A percentile compares a stretch with the other conserved stretches of the same genome.
Evolutionary conservation across 306 rosid genomes (phyloP).

Genomic region (Dryas drummondii): DNA sequence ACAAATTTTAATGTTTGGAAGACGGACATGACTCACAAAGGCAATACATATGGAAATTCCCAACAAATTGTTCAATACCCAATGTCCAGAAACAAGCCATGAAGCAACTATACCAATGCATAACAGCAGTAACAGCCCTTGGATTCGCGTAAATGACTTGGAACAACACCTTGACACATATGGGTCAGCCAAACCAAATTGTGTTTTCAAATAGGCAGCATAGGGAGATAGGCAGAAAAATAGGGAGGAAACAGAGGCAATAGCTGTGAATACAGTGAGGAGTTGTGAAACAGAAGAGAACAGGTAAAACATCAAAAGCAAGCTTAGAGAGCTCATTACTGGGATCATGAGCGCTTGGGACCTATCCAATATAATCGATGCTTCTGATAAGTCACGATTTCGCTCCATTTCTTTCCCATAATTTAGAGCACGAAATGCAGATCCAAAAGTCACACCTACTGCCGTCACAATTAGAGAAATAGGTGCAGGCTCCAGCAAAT

Average conservation of each 20-base stretch:
- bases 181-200: slow-evolving; percentile 80
- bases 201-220: slow-evolving; percentile 61
- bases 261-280: slow-evolving; percentile 85
- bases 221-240: slow-evolving; percentile 83
- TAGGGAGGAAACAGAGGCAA: slow-evolving; percentile 80
- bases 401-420: slow-evolving; percentile 97
- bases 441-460: slow-evolving; percentile 87
- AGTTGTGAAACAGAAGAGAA: slow-evolving; percentile 91
- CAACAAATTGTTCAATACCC: slow-evolving; percentile 84
- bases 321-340: slow-evolving; percentile 91
- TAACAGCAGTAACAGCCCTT: slow-evolving; percentile 59
- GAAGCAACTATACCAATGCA: slow-evolving; percentile 67
- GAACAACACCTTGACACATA: slow-evolving; percentile 94
- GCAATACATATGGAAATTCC: slow-evolving; percentile 97
- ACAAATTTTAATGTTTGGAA: slow-evolving; percentile 90
- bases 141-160: slow-evolving; percentile 75
- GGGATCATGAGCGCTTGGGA: slow-evolving; percentile 98
- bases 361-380: slow-evolving; percentile 85
- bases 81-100: slow-evolving; percentile 98
- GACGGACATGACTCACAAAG: slow-evolving; percentile 97
- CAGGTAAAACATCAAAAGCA: slow-evolving; percentile 96
- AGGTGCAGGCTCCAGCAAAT: slow-evolving; percentile 94
- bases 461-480: slow-evolving; percentile 75
- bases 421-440: slow-evolving; percentile 93
- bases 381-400: slow-evolving; percentile 73